These are phyloP conservation scores for Tripterygium wilfordii DNA, from an alignment of 177 flowering plant species.

Conservation along the genomic window DNA sequence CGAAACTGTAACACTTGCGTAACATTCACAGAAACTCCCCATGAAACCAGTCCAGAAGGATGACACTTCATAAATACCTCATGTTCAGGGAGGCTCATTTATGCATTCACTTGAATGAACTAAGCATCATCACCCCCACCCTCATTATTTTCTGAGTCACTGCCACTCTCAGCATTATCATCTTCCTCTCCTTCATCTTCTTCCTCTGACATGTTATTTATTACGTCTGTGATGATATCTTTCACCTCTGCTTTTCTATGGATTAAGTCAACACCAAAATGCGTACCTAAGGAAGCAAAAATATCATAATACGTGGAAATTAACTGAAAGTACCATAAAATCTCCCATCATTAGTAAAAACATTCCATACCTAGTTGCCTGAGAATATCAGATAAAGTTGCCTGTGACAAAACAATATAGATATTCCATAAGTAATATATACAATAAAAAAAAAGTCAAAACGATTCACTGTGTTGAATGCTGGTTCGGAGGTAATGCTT, in stretches of 20 bases:
- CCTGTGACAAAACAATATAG: too few species aligned
- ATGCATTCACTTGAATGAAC: not conserved
- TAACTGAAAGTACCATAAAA: too few species aligned
- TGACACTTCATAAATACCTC: too few species aligned
- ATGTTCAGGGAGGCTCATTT: not conserved
- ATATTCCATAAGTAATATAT: too few species aligned
- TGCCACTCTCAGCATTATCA: slow-evolving; percentile 20
- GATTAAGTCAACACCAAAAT: slow-evolving; percentile 61
- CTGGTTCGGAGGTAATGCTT: too few species aligned
- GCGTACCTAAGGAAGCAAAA: too few species aligned
- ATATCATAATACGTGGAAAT: not conserved
- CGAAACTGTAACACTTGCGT: not conserved
- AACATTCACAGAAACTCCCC: not conserved
- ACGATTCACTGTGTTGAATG: not conserved
- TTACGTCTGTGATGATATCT: slow-evolving; percentile 69
- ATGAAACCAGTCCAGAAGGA: too few species aligned
- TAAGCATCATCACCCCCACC: slow-evolving; percentile 23
- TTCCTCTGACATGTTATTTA: slow-evolving; percentile 69
- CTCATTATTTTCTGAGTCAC: too few species aligned
- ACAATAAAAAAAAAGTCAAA: too few species aligned
- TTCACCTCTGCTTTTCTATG: slow-evolving; percentile 69
- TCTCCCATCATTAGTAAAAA: too few species aligned
- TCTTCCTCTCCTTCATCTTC: slow-evolving; percentile 46
- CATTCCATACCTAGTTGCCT: slow-evolving; percentile 72
- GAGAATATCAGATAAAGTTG: slow-evolving; percentile 82